Evolutionary conservation across 208 protist genomes (phyloP).

Genomic region (Crithidia bombi): DNA sequence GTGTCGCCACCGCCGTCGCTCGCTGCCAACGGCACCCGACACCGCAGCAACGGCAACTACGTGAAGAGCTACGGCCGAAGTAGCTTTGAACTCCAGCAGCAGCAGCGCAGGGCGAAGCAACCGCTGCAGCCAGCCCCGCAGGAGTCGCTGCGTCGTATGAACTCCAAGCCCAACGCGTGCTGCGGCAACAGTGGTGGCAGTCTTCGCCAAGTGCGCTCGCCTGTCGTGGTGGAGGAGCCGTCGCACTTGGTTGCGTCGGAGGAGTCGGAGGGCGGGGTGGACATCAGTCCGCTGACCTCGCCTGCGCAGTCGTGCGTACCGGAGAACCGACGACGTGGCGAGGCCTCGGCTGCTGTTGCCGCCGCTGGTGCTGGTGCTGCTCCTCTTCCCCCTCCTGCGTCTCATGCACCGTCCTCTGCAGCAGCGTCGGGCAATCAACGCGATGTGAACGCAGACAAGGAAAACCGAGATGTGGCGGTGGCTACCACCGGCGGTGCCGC

Average conservation of each 20-base stretch:
- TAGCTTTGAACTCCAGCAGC: conserved; percentile 24
- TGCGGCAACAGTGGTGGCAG: not conserved
- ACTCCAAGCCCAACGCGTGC: conserved; percentile 4
- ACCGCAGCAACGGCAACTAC: conserved; percentile 30
- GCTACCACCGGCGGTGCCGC: not conserved
- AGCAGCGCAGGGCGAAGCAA: conserved; percentile 7
- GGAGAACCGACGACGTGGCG: conserved; percentile 1
- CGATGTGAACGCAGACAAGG: conserved; percentile 11
- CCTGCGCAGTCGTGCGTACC: conserved; percentile 29
- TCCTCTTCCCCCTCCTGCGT: too few species aligned
- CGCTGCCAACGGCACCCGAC: not conserved
- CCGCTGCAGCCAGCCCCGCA: conserved; percentile 9
- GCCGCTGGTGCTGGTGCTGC: not conserved
- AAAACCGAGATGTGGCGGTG: conserved; percentile 9
- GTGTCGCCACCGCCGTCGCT: conserved; percentile 31
- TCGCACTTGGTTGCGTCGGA: not conserved
- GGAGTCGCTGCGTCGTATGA: conserved; percentile 11
- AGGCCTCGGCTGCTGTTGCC: not conserved
- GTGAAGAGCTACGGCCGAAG: conserved; percentile 24
- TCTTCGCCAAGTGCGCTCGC: conserved; percentile 5
- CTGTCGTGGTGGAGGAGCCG: not conserved
- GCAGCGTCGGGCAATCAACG: too few species aligned
- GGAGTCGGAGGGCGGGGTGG: not conserved
- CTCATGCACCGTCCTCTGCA: too few species aligned
- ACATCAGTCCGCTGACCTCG: conserved; percentile 25